These are phyloP conservation scores for Alternaria consortialis DNA, from an alignment of 2,329 filamentous ascomycete genomes.

Conservation along the genomic window DNA sequence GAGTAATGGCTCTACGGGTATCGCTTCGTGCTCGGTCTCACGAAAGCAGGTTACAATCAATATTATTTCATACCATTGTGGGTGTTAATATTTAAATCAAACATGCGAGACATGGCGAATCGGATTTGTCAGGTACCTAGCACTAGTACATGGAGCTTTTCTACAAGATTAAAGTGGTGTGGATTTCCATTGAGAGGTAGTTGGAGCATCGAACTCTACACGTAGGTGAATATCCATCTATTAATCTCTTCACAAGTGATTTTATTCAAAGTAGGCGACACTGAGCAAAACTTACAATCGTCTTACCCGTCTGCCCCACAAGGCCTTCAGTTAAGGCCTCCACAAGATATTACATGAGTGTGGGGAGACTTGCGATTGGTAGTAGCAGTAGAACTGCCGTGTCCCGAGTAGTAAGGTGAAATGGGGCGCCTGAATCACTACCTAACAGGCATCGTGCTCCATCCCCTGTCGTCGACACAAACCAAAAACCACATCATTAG, in stretches of 20 bases:
- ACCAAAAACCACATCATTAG: neutral
- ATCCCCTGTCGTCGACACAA: neutral
- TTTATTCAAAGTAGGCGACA: neutral
- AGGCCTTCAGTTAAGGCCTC: too few species aligned
- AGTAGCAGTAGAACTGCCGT: neutral
- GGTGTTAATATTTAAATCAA: too few species aligned
- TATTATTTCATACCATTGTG: too few species aligned
- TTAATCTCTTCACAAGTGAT: neutral
- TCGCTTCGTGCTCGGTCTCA: too few species aligned
- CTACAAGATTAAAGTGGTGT: neutral
- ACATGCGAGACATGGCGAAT: too few species aligned
- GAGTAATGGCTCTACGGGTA: too few species aligned
- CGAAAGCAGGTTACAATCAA: too few species aligned
- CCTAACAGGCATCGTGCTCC: neutral
- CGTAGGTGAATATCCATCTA: neutral
- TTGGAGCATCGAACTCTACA: neutral
- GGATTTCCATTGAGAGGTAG: neutral
- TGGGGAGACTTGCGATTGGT: neutral
- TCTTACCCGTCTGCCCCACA: neutral
- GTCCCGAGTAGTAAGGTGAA: neutral
- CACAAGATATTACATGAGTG: neutral
- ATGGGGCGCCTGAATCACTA: neutral
- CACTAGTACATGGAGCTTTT: neutral
- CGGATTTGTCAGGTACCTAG: too few species aligned
- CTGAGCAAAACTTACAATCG: too few species aligned